Evolutionary conservation across 2,329 filamentous ascomycete genomes (phyloP).

Genomic region (Talaromyces sp.): DNA sequence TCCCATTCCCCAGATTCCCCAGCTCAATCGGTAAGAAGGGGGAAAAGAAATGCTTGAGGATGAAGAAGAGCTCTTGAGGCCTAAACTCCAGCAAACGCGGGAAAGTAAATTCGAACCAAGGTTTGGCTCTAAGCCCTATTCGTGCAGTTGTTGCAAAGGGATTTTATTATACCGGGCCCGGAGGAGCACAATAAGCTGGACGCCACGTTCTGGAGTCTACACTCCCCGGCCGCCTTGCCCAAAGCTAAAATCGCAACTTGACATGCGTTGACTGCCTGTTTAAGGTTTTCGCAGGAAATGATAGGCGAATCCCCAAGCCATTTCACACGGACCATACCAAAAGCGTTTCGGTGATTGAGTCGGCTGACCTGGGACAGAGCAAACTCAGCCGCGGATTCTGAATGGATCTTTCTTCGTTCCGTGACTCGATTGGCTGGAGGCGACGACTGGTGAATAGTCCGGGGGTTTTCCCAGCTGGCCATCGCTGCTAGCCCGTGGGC

Average conservation of each 20-base stretch:
- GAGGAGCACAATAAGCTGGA: neutral
- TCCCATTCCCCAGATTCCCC: conserved; percentile 1
- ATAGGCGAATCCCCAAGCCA: neutral
- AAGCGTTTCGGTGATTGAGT: neutral
- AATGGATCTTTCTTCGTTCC: neutral
- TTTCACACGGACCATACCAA: neutral
- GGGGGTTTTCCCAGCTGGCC: neutral
- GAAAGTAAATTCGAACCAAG: neutral
- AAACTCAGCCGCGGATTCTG: neutral
- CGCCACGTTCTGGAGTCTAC: neutral
- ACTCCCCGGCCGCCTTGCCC: neutral
- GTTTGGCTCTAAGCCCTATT: neutral
- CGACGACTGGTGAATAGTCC: neutral
- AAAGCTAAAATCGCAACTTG: neutral
- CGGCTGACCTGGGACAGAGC: neutral
- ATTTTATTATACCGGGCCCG: neutral
- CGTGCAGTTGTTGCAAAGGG: neutral
- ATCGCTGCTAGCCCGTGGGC: neutral
- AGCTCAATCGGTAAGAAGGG: neutral
- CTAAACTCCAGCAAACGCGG: neutral
- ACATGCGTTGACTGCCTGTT: neutral
- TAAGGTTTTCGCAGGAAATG: neutral
- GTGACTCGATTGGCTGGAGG: neutral
- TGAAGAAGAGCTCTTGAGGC: neutral
- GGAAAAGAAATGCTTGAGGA: neutral